Evolutionary conservation across 2,329 filamentous ascomycete genomes (phyloP).

Genomic region (Nakataea oryzae): DNA sequence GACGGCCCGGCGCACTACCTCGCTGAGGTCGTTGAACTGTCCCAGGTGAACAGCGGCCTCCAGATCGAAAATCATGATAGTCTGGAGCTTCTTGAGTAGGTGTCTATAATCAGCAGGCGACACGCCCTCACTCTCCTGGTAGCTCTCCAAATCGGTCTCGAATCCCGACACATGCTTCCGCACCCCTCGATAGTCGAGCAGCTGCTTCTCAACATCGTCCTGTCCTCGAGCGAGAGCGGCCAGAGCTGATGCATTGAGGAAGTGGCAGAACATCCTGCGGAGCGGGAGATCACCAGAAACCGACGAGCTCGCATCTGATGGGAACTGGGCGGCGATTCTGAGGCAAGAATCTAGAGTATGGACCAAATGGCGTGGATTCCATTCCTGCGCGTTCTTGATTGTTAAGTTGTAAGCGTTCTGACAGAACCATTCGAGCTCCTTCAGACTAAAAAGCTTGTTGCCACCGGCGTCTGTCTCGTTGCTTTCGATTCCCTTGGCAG

Average conservation of each 20-base stretch:
- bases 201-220: slow-evolving; percentile 35
- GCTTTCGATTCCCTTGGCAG: slow-evolving; percentile 28
- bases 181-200: slow-evolving; percentile 51
- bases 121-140: slow-evolving; percentile 27
- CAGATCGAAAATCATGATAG: slow-evolving; percentile 66
- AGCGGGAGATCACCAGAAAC: slow-evolving; percentile 38
- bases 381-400: slow-evolving; percentile 45
- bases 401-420: slow-evolving; percentile 73
- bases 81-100: slow-evolving; percentile 50
- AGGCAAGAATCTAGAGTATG: slow-evolving; percentile 46
- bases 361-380: slow-evolving; percentile 42
- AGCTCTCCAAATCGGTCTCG: slow-evolving; percentile 30
- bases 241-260: slow-evolving; percentile 45
- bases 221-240: slow-evolving; percentile 40
- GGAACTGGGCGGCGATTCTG: slow-evolving; percentile 39
- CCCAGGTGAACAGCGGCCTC: slow-evolving; percentile 61
- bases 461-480: slow-evolving; percentile 26
- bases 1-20: slow-evolving; percentile 44
- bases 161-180: slow-evolving; percentile 53
- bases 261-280: slow-evolving; percentile 60
- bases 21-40: slow-evolving; percentile 54
- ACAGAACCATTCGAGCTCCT: slow-evolving; percentile 76
- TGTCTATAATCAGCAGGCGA: slow-evolving; percentile 31
- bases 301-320: slow-evolving; percentile 29
- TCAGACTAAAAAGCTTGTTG: slow-evolving; percentile 42